phyloP scores from a whole-genome alignment of 495 filamentous ascomycete genomes.

The Pseudomonodictys pantanalensis region DNA sequence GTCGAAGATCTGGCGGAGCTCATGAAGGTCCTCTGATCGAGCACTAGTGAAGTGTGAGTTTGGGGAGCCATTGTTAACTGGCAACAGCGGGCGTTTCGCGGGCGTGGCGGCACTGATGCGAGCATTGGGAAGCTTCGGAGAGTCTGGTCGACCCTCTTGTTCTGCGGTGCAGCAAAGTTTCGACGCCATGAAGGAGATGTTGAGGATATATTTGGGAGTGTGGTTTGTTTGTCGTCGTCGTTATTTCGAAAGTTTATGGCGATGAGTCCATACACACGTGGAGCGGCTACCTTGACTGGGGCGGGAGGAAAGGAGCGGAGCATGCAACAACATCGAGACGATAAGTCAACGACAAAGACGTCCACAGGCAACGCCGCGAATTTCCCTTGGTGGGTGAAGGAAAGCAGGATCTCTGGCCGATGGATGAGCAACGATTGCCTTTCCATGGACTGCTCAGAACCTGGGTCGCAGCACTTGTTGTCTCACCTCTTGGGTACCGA shows the following conservation, averaged over 20 bases:
- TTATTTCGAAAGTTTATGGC: not conserved
- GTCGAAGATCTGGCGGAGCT: slow-evolving; percentile 32
- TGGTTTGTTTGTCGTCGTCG: not conserved
- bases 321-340: too few species aligned
- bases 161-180: slow-evolving; percentile 25
- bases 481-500: too few species aligned
- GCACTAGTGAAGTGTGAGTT: slow-evolving; percentile 29
- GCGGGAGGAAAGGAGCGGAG: not conserved
- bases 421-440: too few species aligned
- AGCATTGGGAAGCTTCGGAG: slow-evolving; percentile 27
- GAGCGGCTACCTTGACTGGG: not conserved
- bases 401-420: too few species aligned
- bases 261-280: not conserved
- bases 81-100: slow-evolving; percentile 20
- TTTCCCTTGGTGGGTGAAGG: too few species aligned
- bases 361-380: too few species aligned
- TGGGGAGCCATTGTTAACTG: not conserved
- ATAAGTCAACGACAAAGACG: too few species aligned
- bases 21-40: slow-evolving; percentile 25
- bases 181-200: slow-evolving; percentile 3
- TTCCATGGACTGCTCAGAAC: too few species aligned
- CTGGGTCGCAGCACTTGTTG: too few species aligned
- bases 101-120: slow-evolving; percentile 28
- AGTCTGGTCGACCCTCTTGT: slow-evolving; percentile 6
- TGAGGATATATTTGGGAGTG: not conserved